These are phyloP conservation scores for Tetradesmus obliquus DNA, from an alignment of 139 green algal genomes.

Conservation along the genomic window DNA sequence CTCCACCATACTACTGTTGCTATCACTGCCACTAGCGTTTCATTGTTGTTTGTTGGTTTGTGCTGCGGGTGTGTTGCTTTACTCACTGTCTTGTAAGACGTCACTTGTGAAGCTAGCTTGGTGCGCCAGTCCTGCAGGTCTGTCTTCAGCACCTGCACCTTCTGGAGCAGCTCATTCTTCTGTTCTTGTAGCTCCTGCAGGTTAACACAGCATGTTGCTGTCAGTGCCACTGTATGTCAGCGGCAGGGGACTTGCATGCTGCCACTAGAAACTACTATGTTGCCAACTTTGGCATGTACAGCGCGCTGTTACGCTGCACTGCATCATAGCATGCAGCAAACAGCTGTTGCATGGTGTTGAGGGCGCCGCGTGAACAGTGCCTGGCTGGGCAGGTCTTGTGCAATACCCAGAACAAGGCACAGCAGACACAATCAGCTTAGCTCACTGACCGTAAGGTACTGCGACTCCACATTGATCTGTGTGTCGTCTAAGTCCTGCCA, in stretches of 20 bases:
- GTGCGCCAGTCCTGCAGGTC: constrained; percentile 74
- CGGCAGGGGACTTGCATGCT: too few species aligned
- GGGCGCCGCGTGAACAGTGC: too few species aligned
- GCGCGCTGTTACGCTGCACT: too few species aligned
- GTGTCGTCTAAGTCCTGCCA: constrained; percentile 26
- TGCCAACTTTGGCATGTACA: too few species aligned
- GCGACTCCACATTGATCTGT: constrained; percentile 32
- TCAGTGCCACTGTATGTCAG: neutral
- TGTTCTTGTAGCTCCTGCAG: constrained; percentile 63
- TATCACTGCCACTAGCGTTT: too few species aligned
- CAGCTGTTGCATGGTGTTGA: neutral
- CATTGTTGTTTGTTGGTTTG: too few species aligned
- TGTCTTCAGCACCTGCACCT: constrained; percentile 72
- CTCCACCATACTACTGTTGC: too few species aligned
- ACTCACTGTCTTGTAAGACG: constrained; percentile 60
- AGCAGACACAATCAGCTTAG: too few species aligned
- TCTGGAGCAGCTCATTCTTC: constrained; percentile 71
- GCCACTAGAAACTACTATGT: too few species aligned
- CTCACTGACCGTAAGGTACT: constrained; percentile 29
- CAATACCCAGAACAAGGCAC: too few species aligned
- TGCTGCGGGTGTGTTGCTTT: neutral
- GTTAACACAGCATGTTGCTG: neutral
- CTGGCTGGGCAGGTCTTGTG: too few species aligned
- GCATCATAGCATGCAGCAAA: too few species aligned
- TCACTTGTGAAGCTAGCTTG: constrained; percentile 75